These are phyloP conservation scores for Kwoniella pini DNA, from an alignment of 768 basidiomycete genomes.

Conservation along the genomic window DNA sequence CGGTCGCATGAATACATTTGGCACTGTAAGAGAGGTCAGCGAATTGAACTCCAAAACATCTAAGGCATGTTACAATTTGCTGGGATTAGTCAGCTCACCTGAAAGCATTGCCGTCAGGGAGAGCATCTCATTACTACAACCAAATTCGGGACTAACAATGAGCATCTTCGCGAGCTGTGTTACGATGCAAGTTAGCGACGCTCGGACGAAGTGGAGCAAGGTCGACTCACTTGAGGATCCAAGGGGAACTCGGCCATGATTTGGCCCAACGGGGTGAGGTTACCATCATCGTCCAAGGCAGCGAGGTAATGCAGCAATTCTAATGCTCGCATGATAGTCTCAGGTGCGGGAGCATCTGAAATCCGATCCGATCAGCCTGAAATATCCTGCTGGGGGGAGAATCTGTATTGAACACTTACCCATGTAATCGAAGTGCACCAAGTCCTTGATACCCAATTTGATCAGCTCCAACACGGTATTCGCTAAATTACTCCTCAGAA, in stretches of 20 bases:
- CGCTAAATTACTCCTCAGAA: slow-evolving; percentile 86
- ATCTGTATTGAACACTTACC: slow-evolving; percentile 23
- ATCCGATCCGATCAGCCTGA: slow-evolving; percentile 8
- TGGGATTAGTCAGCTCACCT: slow-evolving; percentile 57
- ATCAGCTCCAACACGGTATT: slow-evolving; percentile 91
- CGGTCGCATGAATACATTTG: slow-evolving; percentile 92
- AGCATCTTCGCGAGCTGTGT: slow-evolving; percentile 86
- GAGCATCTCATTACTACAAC: slow-evolving; percentile 92
- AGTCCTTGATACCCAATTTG: slow-evolving; percentile 91
- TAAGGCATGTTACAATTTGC: slow-evolving; percentile 24
- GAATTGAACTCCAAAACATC: neutral
- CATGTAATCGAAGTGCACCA: slow-evolving; percentile 83
- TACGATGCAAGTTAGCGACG: neutral
- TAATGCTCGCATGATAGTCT: slow-evolving; percentile 94
- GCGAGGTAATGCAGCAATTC: slow-evolving; percentile 89
- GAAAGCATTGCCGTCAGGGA: slow-evolving; percentile 97
- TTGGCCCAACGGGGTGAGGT: slow-evolving; percentile 77
- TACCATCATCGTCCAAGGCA: slow-evolving; percentile 91
- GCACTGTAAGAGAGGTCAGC: slow-evolving; percentile 62
- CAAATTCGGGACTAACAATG: slow-evolving; percentile 90
- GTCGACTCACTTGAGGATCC: slow-evolving; percentile 77
- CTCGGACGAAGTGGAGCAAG: neutral
- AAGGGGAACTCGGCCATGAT: slow-evolving; percentile 99
- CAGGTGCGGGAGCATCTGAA: slow-evolving; percentile 82
- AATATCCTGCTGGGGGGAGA: too few species aligned